Conservation (phyloP, 306 rosid species). For the Corylus heterophylla region DNA sequence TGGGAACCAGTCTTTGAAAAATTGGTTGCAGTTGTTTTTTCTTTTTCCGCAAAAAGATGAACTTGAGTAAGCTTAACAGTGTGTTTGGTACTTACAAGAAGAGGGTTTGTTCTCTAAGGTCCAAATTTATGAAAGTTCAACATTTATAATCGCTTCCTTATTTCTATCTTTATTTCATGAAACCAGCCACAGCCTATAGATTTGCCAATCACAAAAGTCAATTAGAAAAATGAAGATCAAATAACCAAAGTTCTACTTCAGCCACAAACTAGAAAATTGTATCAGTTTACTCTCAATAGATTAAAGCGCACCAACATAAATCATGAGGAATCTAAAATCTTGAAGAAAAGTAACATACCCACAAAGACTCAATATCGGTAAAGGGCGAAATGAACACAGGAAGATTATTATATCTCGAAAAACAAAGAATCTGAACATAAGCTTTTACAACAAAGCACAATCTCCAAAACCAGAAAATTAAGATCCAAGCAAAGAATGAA, state of each 20-base stretch:
- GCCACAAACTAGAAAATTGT: neutral
- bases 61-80: neutral
- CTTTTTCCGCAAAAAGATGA: neutral
- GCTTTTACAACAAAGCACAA: constrained; percentile 14
- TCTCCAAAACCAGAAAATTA: constrained; percentile 5
- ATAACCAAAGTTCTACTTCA: constrained; percentile 3
- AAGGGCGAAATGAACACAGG: constrained; percentile 4
- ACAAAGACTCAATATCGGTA: constrained; percentile 24
- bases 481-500: constrained; percentile 49
- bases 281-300: constrained; percentile 2
- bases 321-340: constrained; percentile 18
- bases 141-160: neutral
- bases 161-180: neutral
- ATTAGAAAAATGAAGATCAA: constrained; percentile 18
- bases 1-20: neutral
- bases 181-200: neutral
- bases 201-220: constrained; percentile 5
- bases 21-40: neutral
- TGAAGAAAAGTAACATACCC: neutral
- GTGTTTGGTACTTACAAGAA: neutral
- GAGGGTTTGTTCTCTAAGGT: neutral
- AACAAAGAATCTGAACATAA: constrained; percentile 19
- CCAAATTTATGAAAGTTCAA: neutral
- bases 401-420: constrained; percentile 11
- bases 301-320: constrained; percentile 21